Percentiles rank a stretch among this genome's conserved stretches.
phyloP scores from a whole-genome alignment of 495 filamentous ascomycete genomes.

The Endocarpon pusillum region DNA sequence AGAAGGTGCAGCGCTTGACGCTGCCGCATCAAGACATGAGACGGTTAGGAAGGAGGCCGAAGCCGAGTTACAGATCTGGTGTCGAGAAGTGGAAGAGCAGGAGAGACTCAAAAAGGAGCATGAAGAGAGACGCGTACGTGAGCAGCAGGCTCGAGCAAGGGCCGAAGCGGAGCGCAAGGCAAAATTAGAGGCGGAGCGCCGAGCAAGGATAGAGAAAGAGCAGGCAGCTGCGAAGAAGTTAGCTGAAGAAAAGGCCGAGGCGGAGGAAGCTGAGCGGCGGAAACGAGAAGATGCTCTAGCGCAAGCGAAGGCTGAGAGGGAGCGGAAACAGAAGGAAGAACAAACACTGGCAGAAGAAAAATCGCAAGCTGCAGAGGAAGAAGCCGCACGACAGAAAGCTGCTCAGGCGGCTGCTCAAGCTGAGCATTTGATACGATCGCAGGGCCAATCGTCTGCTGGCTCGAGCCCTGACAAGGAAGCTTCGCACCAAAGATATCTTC shows the following conservation, averaged over 20 bases:
- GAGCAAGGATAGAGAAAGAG: conserved; percentile 22
- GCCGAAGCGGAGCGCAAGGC: conserved; percentile 6
- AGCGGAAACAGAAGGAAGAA: too few species aligned
- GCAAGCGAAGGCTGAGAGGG: conserved; percentile 18
- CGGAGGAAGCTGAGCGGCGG: conserved; percentile 18
- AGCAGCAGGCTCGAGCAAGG: conserved; percentile 1
- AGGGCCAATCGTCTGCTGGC: conserved; percentile 12
- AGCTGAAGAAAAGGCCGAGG: conserved; percentile 21
- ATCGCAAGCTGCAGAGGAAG: conserved; percentile 23
- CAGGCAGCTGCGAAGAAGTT: conserved; percentile 25
- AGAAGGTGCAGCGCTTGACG: background rate
- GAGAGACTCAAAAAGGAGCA: background rate
- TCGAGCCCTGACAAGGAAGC: conserved; percentile 22
- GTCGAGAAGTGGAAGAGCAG: background rate
- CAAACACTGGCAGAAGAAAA: conserved; percentile 22
- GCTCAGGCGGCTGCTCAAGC: conserved; percentile 15
- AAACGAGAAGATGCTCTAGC: conserved; percentile 24
- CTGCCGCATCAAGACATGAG: background rate
- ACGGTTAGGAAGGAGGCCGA: background rate
- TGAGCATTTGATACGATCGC: conserved; percentile 14
- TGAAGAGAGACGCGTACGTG: background rate
- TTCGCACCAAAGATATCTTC: conserved; percentile 42
- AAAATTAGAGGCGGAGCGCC: conserved; percentile 17
- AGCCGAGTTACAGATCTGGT: background rate
- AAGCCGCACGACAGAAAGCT: conserved; percentile 7